A percentile compares a stretch with the other conserved stretches of the same genome.
phyloP scores from a whole-genome alignment of 805 yeast species.

The Candida adriatica region DNA sequence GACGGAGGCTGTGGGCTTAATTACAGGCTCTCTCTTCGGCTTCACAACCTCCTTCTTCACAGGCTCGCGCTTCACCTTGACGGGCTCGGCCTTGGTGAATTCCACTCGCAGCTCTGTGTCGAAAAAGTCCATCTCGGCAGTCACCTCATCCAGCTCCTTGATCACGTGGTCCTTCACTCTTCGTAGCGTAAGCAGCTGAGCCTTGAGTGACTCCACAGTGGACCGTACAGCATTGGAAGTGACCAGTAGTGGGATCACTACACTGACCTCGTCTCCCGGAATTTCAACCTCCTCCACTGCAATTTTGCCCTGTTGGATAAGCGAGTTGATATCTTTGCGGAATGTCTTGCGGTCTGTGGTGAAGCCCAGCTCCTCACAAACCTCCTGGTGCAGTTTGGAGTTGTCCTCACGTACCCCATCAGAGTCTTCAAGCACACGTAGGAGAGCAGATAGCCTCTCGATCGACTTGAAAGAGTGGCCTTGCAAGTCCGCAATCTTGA shows the following conservation, averaged over 20 bases:
- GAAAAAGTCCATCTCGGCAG: constrained; percentile 21
- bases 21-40: constrained; percentile 1
- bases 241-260: constrained; percentile 17
- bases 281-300: constrained; percentile 13
- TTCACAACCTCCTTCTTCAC: constrained; percentile 1
- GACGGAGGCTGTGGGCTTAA: constrained; percentile 3
- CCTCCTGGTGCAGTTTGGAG: constrained; percentile 5
- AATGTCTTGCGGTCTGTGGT: constrained; percentile 51
- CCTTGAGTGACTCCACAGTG: constrained; percentile 4
- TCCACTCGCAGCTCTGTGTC: constrained; percentile 18
- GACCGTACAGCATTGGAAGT: constrained; percentile 16
- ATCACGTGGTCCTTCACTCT: not conserved
- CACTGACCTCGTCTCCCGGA: constrained; percentile 4
- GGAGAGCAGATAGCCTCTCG: constrained; percentile 36
- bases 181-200: not conserved
- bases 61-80: not conserved
- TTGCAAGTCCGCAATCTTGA: constrained; percentile 27
- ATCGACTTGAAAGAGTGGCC: constrained; percentile 37
- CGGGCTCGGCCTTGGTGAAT: constrained; percentile 6
- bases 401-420: constrained; percentile 36
- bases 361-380: constrained; percentile 37
- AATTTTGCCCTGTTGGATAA: constrained; percentile 29
- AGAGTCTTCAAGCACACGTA: constrained; percentile 34
- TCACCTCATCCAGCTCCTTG: constrained; percentile 12
- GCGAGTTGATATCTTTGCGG: constrained; percentile 33